Evolutionary conservation across 2,329 filamentous ascomycete genomes (phyloP).

Genomic region (Arthrocladium fulminans): DNA sequence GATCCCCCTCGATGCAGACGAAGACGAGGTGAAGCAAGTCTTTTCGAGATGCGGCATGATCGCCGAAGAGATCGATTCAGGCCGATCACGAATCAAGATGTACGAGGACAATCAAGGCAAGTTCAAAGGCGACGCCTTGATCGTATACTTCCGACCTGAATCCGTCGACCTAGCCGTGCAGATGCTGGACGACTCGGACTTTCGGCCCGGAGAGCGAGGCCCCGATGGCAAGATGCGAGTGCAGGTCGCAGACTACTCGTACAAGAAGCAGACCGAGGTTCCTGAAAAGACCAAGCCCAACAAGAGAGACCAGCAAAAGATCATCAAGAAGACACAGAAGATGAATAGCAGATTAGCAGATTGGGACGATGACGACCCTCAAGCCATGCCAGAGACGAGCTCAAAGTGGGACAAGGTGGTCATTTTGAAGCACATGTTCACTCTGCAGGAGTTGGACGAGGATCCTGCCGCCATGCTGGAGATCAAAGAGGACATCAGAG

Average conservation of each 20-base stretch:
- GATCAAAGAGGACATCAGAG: slow-evolving; percentile 87
- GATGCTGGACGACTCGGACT: slow-evolving; percentile 52
- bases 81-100: slow-evolving; percentile 81
- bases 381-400: slow-evolving; percentile 46
- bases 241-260: slow-evolving; percentile 76
- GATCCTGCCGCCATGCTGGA: slow-evolving; percentile 76
- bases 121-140: slow-evolving; percentile 87
- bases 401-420: slow-evolving; percentile 68
- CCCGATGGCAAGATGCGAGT: slow-evolving; percentile 63
- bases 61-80: slow-evolving; percentile 85
- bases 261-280: slow-evolving; percentile 75
- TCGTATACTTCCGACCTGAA: slow-evolving; percentile 92
- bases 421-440: slow-evolving; percentile 90
- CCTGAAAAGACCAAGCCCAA: slow-evolving; percentile 41
- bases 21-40: slow-evolving; percentile 69
- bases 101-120: slow-evolving; percentile 72
- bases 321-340: slow-evolving; percentile 84
- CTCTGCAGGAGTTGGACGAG: slow-evolving; percentile 71
- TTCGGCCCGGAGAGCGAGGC: slow-evolving; percentile 54
- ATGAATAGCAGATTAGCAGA: slow-evolving; percentile 80
- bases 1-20: slow-evolving; percentile 67
- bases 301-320: slow-evolving; percentile 70
- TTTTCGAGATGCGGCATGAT: slow-evolving; percentile 90
- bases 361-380: slow-evolving; percentile 85
- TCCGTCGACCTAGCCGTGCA: slow-evolving; percentile 63